Evolutionary conservation across 192 early-diverging fungal genomes (phyloP), one percentile per base, ranked within the genome.

Genomic region (Dissophora ornata): DNA sequence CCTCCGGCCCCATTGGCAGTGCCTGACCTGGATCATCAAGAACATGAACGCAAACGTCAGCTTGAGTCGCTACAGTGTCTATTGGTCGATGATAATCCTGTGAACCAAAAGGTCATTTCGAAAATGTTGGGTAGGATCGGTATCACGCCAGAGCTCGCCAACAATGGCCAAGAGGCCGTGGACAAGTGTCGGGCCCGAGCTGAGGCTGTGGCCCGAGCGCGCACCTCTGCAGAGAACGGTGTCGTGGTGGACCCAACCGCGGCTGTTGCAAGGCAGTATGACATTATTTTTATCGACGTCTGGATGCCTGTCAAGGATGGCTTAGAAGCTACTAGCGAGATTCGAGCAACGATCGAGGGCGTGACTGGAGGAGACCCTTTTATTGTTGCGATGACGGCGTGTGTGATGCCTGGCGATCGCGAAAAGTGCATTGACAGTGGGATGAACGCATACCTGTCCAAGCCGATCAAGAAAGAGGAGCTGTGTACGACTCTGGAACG

Each of bases 401-500:
- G 73, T 62, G 80, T 75, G 25, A 70, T 81, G 73, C 67, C 67
- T 7, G 62, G 68, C 1, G 80, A 81, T 33, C 55, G 80, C 0
- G 67, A 77, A 44, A 68, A 66, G 25, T 81, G 80, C 59, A 60
- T 81, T 9, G 80, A 55, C 42, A 81, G 62, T 12, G 84, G 84
- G 1, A 85, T 85, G 84, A 85, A 85, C 60, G 81, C 73, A 6
- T 85, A 81, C 55, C 77, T 85, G 0, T 79, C 80, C 46, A 85
- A 85, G 29, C 84, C 84, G 3, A 69, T 81, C 12, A 63, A 73
- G 44, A 85, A 85, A 54, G 81, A 85, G 56, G 83, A 85, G 30
- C 38, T 85, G 9, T 58, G 57, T 22, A 36, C 49, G 26, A 67
- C 62, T n/a, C 44, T 77, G n/a, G 73, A 62, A 16, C 28, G 36